Base-by-base conservation (phyloP, 2,329 filamentous ascomycete species). In the Neopestalotiopsis rosae region DNA sequence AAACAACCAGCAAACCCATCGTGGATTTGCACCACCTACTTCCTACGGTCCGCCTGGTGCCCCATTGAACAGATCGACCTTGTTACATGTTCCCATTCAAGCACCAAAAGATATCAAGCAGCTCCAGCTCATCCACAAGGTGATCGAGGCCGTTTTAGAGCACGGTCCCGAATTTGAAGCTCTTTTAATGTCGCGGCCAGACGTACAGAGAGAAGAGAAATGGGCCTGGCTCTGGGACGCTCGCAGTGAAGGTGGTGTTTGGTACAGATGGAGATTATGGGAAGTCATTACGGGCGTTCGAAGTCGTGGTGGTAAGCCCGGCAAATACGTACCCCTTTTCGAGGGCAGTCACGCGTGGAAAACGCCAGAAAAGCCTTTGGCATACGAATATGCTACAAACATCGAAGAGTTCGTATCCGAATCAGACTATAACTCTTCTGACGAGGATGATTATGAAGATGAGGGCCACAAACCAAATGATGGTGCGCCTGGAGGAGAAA, bases 201-300 rank as follows among this genome's bases (percentile, higher is more conserved):
- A 94, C 67, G 92, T 98, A 1, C 94, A 97, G 77, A 88, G 87
- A 56, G 93, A 97, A 69, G 93, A 97, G 79, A 94, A 92, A 72
- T 98, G 95, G 90, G 92, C 94, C 0, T 99, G 95, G 93, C 85
- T 99, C 5, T 99, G 94, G 91, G 92, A 98, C 78, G 88, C 94
- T 24, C 88, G 91, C 72, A 95, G 91, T 75, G 85, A 87, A 71
- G 94, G 90, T 32, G 95, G 92, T 17, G 88, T 97, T 17, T 99
- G 95, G 88, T 98, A 98, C 79, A 90, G 96, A 58, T 98, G 94
- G 92, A 90, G 94, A 59, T 77, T 98, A 59, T 98, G 95, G 93
- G 91, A 96, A 74, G 87, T 95, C 9, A 84, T 95, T n/a, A 94
- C 92, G 1, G 90, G 91, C 4, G 85, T 86, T 1, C 83, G 86